Evolutionary conservation across 768 basidiomycete species (phyloP).

Genomic region (Paxillus ammoniavirescens): DNA sequence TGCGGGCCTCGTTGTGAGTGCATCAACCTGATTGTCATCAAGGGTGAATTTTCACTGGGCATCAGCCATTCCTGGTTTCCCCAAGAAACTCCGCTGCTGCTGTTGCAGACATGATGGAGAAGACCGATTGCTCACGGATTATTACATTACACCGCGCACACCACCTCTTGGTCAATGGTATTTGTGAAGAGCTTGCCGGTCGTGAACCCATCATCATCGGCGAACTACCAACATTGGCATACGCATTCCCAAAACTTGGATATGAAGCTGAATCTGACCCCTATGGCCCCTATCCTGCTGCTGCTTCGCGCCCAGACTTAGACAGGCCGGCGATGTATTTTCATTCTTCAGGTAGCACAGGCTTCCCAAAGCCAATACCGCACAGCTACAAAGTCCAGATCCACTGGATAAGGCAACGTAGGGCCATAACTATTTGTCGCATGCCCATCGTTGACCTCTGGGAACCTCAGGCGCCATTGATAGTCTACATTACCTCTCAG

Average conservation of each 20-base stretch:
- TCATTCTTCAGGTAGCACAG: conserved; percentile 39
- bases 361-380: conserved; percentile 43
- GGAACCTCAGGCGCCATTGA: not conserved
- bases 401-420: conserved; percentile 36
- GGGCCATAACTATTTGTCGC: conserved; percentile 3
- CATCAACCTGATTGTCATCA: not conserved
- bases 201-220: conserved; percentile 1
- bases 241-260: conserved; percentile 38
- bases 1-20: conserved; percentile 29
- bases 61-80: conserved; percentile 24
- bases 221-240: conserved; percentile 14
- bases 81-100: conserved; percentile 22
- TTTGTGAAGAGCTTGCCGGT: not conserved
- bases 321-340: conserved; percentile 15
- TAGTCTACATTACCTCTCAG: not conserved
- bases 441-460: no score
- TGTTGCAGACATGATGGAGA: conserved; percentile 18
- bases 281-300: conserved; percentile 12
- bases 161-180: conserved; percentile 7
- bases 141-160: conserved; percentile 10
- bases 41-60: conserved; percentile 11
- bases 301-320: conserved; percentile 3
- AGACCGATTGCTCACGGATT: conserved; percentile 17
- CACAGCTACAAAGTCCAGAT: conserved; percentile 30
- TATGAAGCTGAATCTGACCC: conserved; percentile 18